Evolutionary conservation across 1,139 yeast species (phyloP), one percentile per base, ranked within the genome.

Genomic region (Candida glucosophila): DNA sequence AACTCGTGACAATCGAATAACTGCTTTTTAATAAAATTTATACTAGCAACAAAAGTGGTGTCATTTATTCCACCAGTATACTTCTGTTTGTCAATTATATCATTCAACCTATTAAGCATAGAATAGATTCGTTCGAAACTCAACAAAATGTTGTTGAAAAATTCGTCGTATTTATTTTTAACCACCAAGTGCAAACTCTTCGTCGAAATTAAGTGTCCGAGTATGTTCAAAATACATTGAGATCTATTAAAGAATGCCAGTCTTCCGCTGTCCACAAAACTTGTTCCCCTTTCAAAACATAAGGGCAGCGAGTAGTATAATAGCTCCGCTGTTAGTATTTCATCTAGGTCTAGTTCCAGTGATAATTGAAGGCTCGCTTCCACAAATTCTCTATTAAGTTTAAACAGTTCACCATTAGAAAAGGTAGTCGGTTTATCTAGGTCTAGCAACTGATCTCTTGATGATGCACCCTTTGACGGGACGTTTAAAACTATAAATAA

Each of bases 201-300:
- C n/a, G 43, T 37, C 2, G 55, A 33, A 15, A 75, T 49, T 20
- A 76, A 52, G 43, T 66, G 81, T 5, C 82, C 74, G 14, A 77
- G 61, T 19, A 83, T 73, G 39, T 80, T 82, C 25, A 88, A 51
- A 12, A 86, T 74, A 39, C 73, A 79, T 42, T 75, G 79, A 27
- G 77, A 66, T 39, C 96, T 67, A 29, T 73, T 54, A 44, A 75
- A 82, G 44, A 70, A 85, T 5, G 73, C 63, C n/a, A 80, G 70
- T 36, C 77, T 67, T 2, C 90, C 94, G 17, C 77, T 67, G 39
- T 83, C 93, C 4, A 67, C 43, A 14, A 77, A 58, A 2, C 67
- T 56, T 5, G 75, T 55, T 4, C 82, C 86, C 16, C 69, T 59
- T 21, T 67, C 44, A 22, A 49, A 52, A 10, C 63, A 54, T 12